Evolutionary conservation across 1,284 basidiomycete species (phyloP).

Genomic region (Melampsora larici-populina): DNA sequence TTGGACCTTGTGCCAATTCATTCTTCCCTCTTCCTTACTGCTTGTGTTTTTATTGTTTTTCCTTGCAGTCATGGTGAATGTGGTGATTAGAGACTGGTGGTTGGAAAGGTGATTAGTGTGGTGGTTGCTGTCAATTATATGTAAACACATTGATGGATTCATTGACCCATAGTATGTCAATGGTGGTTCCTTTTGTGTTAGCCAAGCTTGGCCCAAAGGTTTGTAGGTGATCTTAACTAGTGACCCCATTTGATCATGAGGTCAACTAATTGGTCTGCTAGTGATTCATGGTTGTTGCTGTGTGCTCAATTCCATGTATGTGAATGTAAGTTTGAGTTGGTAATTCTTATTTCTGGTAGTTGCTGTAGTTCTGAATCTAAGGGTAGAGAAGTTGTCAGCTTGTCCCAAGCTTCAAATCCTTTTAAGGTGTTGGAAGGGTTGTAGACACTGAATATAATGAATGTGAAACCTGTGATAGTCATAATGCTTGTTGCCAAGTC

Average conservation of each 20-base stretch:
- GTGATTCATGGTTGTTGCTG: background rate
- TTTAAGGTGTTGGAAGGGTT: background rate
- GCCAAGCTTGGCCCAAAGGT: background rate
- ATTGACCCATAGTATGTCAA: background rate
- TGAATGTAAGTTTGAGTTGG: background rate
- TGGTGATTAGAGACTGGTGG: background rate
- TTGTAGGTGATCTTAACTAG: background rate
- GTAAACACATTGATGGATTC: background rate
- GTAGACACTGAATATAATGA: background rate
- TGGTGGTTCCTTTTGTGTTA: background rate
- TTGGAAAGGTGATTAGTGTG: background rate
- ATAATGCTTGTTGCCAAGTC: background rate
- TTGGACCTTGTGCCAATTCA: background rate
- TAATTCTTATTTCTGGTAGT: background rate
- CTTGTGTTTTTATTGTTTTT: background rate
- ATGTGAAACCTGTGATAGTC: background rate
- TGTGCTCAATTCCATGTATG: background rate
- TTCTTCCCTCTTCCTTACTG: background rate
- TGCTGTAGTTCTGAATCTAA: background rate
- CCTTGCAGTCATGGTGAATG: background rate
- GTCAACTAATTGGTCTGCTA: background rate
- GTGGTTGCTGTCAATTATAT: background rate
- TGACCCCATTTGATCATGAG: background rate
- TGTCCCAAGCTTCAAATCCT: background rate
- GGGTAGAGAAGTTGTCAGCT: background rate